Evolutionary conservation across 768 basidiomycete genomes (phyloP).

Genomic region (Trametes cinnabarina): DNA sequence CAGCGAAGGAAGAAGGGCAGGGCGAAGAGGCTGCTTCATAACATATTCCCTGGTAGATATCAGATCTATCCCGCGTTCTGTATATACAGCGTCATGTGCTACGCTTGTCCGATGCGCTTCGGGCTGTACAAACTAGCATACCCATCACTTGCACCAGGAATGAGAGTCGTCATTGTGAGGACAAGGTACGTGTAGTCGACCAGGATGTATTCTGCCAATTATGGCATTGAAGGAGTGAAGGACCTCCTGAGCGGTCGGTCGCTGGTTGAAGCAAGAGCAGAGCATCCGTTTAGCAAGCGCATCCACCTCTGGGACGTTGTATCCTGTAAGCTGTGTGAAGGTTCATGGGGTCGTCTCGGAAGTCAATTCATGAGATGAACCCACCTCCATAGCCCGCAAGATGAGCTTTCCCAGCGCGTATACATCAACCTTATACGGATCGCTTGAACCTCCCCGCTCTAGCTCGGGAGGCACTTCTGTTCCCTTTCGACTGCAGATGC

Average conservation of each 20-base stretch:
- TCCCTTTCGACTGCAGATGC: constrained; percentile 46
- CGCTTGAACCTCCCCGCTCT: constrained; percentile 45
- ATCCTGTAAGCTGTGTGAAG: constrained; percentile 49
- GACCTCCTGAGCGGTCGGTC: constrained; percentile 50
- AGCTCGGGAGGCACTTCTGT: constrained; percentile 74
- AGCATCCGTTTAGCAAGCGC: constrained; percentile 60
- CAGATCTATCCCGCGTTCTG: too few species aligned
- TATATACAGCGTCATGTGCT: background rate
- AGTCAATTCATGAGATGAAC: constrained; percentile 10
- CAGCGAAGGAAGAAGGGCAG: constrained; percentile 7
- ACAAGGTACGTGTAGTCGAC: constrained; percentile 25
- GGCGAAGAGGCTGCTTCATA: constrained; percentile 1
- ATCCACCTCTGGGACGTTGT: constrained; percentile 58
- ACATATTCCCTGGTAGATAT: background rate
- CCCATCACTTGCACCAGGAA: background rate
- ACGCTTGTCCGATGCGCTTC: background rate
- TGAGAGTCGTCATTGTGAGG: background rate
- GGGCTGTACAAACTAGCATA: background rate
- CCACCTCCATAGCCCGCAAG: constrained; percentile 62
- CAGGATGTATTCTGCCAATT: constrained; percentile 40
- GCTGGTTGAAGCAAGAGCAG: constrained; percentile 44
- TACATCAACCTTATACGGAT: constrained; percentile 72
- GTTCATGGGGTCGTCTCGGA: constrained; percentile 3
- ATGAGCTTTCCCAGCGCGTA: constrained; percentile 71
- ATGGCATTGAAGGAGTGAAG: constrained; percentile 53